Base-by-base conservation (phyloP, 2,329 filamentous ascomycete species). In the Aureobasidium sp. region DNA sequence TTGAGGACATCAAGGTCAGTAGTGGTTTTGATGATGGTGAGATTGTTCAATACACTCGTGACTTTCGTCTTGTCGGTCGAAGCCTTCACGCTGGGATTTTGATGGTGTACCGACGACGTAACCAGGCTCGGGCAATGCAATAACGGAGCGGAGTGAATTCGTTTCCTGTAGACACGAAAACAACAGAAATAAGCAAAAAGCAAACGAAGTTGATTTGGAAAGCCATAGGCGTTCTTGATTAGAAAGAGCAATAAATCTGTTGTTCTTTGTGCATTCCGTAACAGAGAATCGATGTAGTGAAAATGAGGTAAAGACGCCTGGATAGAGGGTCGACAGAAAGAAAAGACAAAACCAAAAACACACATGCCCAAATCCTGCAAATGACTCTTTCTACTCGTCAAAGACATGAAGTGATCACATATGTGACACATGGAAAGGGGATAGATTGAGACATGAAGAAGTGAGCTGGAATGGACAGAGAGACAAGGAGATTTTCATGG, bases 181-280 rank as follows among this genome's bases (percentile, higher is more conserved):
- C 32, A 48, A 21, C 30, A 47, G 13, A 30, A 30, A 36, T 57
- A 45, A 57, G 53, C 30, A 45, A 36, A 5, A 36, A 36, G 15
- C 11, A 45, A 44, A 36, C 3, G 13, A 13, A 54, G 32, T n/a
- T 8, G 15, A n/a, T 8, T 30, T 1, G 10, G 15, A 32, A 45
- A 57, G 53, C 53, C 53, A 57, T 57, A 25, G 53, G 53, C 37
- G 15, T 41, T 41, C n/a, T 45, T 30, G 7, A 55, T 42, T 55
- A 32, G 11, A 11, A 42, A 25, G 15, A 42, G 37, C 36, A 41
- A 16, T 16, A 54, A 25, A 29, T 39, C 21, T 27, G 25, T n/a
- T 16, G 34, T 21, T 37, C 21, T 44, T 53, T 53, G 32, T 34
- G 21, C 30, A 34, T 21, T 11, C 7, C 27, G 11, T 55, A 9